Base-by-base conservation (phyloP, 331 rosid genomes). In the Saraca asoca region DNA sequence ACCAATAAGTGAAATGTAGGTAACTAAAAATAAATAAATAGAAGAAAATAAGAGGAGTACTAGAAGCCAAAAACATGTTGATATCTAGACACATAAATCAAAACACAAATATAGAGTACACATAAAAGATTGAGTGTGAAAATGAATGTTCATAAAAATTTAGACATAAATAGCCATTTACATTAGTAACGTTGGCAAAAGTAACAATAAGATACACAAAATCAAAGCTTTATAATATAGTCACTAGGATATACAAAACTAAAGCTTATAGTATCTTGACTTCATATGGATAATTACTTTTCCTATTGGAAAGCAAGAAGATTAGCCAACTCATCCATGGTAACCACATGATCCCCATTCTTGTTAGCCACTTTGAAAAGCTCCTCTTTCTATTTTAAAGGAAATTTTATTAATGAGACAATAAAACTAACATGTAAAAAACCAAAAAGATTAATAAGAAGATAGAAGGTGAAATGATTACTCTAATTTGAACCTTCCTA, bases 231-330 rank as follows among this genome's bases (percentile, higher is more conserved):
- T n/a, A n/a, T n/a, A n/a, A 3, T 24, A 24, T 24, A 24, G 31
- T 3, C 31, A 24, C 31, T 1, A 24, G 31, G 31, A 24, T 24
- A 24, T 3, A 24, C 31, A 24, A 24, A 1, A 24, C n/a, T n/a
- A n/a, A n/a, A n/a, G n/a, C n/a, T 44, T 10, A n/a, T 41, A 70
- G 50, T 48, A 29, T 70, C 53, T 63, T 9, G 12, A 64, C 69
- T 72, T 58, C 51, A 64, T 62, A 24, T 24, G 3, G 31, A 24
- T 3, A 1, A 43, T 83, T 93, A 93, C 98, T 81, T 83, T 84
- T 90, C 97, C 76, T 93, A 97, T 69, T 90, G 97, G 71, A 71
- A 64, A 66, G 97, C 81, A 80, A 93, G 95, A 63, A 90, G 96
- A 48, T 71, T 76, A 67, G 98, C 96, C 91, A 93, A 74, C 73